Percentiles rank a stretch among this genome's conserved stretches.
phyloP scores from a whole-genome alignment of 169 alveolate genomes.

The Babesia ovata region DNA sequence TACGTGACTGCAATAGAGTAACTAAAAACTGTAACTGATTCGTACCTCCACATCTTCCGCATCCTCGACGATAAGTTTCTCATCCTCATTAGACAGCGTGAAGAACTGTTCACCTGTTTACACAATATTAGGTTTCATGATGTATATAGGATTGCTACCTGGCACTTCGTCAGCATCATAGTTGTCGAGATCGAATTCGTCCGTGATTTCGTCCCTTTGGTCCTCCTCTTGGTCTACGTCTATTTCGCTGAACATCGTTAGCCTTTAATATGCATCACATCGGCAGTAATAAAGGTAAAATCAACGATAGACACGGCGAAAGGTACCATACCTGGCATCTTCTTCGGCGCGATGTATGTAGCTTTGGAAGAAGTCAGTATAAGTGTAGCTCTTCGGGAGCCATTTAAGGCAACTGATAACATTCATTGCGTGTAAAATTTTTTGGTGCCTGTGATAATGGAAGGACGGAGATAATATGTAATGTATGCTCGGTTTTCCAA shows the following conservation, averaged over 20 bases:
- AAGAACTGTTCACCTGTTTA: constrained; percentile 52
- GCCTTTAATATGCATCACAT: neutral
- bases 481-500: neutral
- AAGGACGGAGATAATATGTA: constrained; percentile 7
- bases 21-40: neutral
- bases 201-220: constrained; percentile 24
- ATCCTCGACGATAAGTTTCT: constrained; percentile 50
- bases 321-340: constrained; percentile 25
- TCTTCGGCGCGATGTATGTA: constrained; percentile 33
- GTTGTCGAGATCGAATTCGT: constrained; percentile 53
- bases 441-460: neutral
- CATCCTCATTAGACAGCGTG: constrained; percentile 48
- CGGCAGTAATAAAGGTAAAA: neutral
- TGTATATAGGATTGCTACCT: neutral
- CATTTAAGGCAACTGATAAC: constrained; percentile 46
- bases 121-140: neutral
- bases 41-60: constrained; percentile 56
- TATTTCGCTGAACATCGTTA: constrained; percentile 1
- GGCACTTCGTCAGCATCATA: constrained; percentile 64
- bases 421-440: constrained; percentile 27
- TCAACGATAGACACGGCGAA: neutral
- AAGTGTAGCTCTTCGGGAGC: constrained; percentile 58
- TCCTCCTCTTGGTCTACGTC: constrained; percentile 16
- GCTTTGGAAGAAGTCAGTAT: constrained; percentile 56
- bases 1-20: constrained; percentile 25